These are phyloP conservation scores for Clitocybe nebularis DNA, from an alignment of 1,284 basidiomycete species.

Conservation along the genomic window DNA sequence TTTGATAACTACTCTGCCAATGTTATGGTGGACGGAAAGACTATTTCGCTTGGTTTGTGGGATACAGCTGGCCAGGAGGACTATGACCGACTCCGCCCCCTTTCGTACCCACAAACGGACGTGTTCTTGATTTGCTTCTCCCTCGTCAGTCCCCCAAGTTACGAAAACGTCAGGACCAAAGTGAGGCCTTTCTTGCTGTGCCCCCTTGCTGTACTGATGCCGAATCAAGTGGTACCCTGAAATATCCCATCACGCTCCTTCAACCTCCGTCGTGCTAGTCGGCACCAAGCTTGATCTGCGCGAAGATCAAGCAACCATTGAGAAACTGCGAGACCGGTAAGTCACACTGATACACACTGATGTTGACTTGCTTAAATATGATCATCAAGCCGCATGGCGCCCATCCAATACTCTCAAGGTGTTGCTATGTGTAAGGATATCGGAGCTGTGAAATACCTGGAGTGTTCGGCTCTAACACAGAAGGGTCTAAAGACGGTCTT, in stretches of 20 bases:
- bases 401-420: constrained; percentile 90
- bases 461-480: constrained; percentile 97
- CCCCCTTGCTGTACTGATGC: constrained; percentile 13
- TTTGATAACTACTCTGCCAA: constrained; percentile 96
- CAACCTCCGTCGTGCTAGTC: constrained; percentile 91
- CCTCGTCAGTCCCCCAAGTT: constrained; percentile 93
- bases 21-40: constrained; percentile 99
- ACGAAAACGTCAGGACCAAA: constrained; percentile 98
- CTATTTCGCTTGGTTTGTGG: constrained; percentile 96
- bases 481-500: constrained; percentile 97
- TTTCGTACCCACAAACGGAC: constrained; percentile 99
- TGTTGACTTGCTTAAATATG: constrained; percentile 10
- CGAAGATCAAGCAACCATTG: constrained; percentile 88
- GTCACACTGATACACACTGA: constrained; percentile 2
- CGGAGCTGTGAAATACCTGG: constrained; percentile 93
- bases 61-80: constrained; percentile 99
- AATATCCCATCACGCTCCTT: constrained; percentile 95
- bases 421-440: constrained; percentile 92
- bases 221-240: constrained; percentile 86
- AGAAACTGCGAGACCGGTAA: constrained; percentile 88
- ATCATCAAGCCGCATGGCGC: constrained; percentile 78
- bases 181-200: constrained; percentile 37
- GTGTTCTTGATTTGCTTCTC: constrained; percentile 99
- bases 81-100: constrained; percentile 95
- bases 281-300: constrained; percentile 98